Base-by-base conservation (phyloP, 2,329 filamentous ascomycete species). In the Alternaria ethzedia region DNA sequence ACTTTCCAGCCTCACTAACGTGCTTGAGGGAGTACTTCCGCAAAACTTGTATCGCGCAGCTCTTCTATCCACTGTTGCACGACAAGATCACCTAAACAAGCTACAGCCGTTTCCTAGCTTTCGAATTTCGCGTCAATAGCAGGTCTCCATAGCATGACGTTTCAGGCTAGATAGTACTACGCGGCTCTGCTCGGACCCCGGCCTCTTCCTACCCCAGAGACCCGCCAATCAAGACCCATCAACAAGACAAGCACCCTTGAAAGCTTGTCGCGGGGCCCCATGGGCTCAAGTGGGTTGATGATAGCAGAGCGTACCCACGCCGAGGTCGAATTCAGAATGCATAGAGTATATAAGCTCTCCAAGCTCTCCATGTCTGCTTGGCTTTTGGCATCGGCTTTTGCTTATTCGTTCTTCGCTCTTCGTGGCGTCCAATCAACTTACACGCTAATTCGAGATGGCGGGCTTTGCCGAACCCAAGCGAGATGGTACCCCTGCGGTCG, bases 191-290 rank as follows among this genome's bases (percentile, higher is more conserved):
- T 63, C 49, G 30, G 49, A 59, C 60, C 43, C 32, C 13, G 15
- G 50, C 13, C 9, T 28, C 6, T 20, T 44, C 26, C 23, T 43
- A 43, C 30, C 50, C 55, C 63, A 47, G 56, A 50, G 45, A 49
- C 59, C 66, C 67, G 62, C 64, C 52, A 69, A 58, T 50, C 57
- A 58, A 43, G 41, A 44, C 47, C 47, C 56, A 62, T 61, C 55
- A 47, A 41, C 52, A 61, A 26, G 56, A 64, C 63, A 61, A 62
- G 65, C 51, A 30, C 45, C 28, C 57, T 50, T 47, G 21, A 68
- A 70, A 66, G 64, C 62, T 66, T 69, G 54, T 58, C 61, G 66
- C 66, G 68, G 66, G 58, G 68, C 68, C 68, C 68, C 68, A 55
- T 70, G 66, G 68, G 64, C 46, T 41, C 43, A 46, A 25, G 54